Percentiles rank a stretch among this genome's conserved stretches.
These are phyloP conservation scores for Mycena albidolilacea DNA, from an alignment of 768 basidiomycete species.

Conservation along the genomic window DNA sequence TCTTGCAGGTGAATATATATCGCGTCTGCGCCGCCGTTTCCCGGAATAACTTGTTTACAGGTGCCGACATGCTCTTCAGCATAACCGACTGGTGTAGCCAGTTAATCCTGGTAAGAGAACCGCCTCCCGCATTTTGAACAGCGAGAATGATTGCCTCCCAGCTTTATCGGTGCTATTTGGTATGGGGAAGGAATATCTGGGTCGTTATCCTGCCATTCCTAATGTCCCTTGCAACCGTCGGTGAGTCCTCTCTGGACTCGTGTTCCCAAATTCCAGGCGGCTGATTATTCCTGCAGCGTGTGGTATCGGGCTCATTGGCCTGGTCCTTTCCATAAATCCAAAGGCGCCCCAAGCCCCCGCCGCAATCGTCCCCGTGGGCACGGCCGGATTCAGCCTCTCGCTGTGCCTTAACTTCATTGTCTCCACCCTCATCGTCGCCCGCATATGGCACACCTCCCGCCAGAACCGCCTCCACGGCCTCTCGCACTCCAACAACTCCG, in stretches of 20 bases:
- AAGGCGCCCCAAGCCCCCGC: conserved; percentile 52
- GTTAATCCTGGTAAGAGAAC: conserved; percentile 18
- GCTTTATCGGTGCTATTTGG: conserved; percentile 58
- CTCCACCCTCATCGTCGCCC: conserved; percentile 57
- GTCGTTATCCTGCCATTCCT: conserved; percentile 53
- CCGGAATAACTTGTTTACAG: background rate
- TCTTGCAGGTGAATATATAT: conserved; percentile 12
- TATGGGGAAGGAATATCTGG: conserved; percentile 54
- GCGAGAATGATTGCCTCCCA: background rate
- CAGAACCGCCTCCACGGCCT: conserved; percentile 33
- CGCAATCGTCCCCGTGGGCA: conserved; percentile 51
- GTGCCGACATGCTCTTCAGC: conserved; percentile 29
- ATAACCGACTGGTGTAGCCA: conserved; percentile 32
- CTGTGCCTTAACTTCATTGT: conserved; percentile 59
- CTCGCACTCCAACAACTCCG: conserved; percentile 14
- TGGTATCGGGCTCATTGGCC: conserved; percentile 45
- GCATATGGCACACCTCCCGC: conserved; percentile 52
- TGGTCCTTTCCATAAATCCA: conserved; percentile 48
- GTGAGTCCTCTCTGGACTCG: conserved; percentile 42
- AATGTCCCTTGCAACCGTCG: conserved; percentile 49
- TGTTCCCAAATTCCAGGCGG: too few relatives aligned
- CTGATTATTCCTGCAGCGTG: conserved; percentile 44
- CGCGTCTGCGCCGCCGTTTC: background rate
- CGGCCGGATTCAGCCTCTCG: conserved; percentile 55
- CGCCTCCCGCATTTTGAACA: background rate